Percentiles rank a stretch among this genome's conserved stretches.
Evolutionary conservation across 805 yeast genomes (phyloP).

Genomic region (Lipomyces mesembrius): DNA sequence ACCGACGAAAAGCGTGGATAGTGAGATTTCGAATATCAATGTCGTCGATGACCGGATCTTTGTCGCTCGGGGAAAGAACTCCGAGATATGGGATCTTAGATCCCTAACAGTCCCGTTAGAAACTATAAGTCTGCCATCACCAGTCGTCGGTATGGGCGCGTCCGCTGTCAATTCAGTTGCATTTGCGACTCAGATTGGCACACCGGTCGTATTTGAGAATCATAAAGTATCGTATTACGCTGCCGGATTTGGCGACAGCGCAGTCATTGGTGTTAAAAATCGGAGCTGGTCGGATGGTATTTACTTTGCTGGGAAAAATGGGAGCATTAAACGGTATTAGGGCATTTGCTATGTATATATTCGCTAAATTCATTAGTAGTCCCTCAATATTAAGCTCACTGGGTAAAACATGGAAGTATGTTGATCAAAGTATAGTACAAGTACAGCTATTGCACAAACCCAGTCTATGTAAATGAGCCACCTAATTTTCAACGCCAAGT

Average conservation of each 20-base stretch:
- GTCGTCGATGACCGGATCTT: conserved; percentile 8
- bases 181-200: conserved; percentile 6
- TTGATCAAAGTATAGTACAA: neutral
- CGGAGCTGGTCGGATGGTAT: neutral
- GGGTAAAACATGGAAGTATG: neutral
- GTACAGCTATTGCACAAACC: neutral
- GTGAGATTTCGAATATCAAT: conserved; percentile 2
- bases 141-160: conserved; percentile 4
- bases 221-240: conserved; percentile 5
- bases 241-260: conserved; percentile 9
- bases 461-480: neutral
- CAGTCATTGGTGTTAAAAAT: conserved; percentile 9
- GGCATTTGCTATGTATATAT: neutral
- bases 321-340: conserved; percentile 13
- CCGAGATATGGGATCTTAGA: conserved; percentile 30
- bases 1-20: conserved; percentile 4
- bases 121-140: conserved; percentile 8
- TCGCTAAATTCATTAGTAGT: neutral
- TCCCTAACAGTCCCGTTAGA: conserved; percentile 14
- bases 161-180: conserved; percentile 1
- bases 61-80: conserved; percentile 17
- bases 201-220: conserved; percentile 3
- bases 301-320: conserved; percentile 15
- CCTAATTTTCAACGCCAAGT: conserved; percentile 4
- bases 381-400: neutral